These are phyloP conservation scores for Gymnopus androsaceus DNA, from an alignment of 1,284 basidiomycete species.

Conservation along the genomic window DNA sequence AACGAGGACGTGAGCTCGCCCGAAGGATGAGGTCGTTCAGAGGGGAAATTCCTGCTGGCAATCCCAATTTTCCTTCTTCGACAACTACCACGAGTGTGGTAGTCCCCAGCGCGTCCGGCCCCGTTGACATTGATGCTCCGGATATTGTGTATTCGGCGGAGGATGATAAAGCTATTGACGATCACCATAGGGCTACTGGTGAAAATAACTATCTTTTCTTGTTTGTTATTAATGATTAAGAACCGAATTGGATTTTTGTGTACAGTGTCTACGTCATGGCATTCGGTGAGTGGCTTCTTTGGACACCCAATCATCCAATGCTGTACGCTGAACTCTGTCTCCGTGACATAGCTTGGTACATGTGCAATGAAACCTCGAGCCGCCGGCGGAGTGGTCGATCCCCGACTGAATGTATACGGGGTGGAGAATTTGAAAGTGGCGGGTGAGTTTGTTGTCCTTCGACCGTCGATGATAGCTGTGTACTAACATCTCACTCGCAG, in stretches of 20 bases:
- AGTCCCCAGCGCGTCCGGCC: conserved; percentile 29
- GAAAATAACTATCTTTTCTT: not conserved
- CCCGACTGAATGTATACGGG: conserved; percentile 64
- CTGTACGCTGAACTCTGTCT: not conserved
- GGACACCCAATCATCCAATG: not conserved
- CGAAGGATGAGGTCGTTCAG: conserved; percentile 58
- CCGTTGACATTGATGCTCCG: conserved; percentile 43
- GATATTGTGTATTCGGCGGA: conserved; percentile 54
- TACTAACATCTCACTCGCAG: conserved; percentile 21
- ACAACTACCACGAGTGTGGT: not conserved
- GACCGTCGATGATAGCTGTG: not conserved
- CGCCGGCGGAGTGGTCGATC: conserved; percentile 61
- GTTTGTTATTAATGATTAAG: not conserved
- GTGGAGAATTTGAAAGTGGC: conserved; percentile 60
- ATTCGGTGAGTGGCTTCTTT: conserved; percentile 47
- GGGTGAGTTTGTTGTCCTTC: conserved; percentile 21
- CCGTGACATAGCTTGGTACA: conserved; percentile 52
- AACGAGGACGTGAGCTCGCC: conserved; percentile 56
- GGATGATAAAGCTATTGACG: conserved; percentile 57
- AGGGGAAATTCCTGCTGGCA: conserved; percentile 47
- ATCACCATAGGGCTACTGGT: conserved; percentile 38
- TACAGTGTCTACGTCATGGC: conserved; percentile 51
- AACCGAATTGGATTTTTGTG: not conserved
- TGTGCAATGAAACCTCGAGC: conserved; percentile 67
- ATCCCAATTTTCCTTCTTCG: conserved; percentile 50